A percentile compares a stretch with the other conserved stretches of the same genome.
Conservation (phyloP, 129 eudicot species). For the Silybum marianum region DNA sequence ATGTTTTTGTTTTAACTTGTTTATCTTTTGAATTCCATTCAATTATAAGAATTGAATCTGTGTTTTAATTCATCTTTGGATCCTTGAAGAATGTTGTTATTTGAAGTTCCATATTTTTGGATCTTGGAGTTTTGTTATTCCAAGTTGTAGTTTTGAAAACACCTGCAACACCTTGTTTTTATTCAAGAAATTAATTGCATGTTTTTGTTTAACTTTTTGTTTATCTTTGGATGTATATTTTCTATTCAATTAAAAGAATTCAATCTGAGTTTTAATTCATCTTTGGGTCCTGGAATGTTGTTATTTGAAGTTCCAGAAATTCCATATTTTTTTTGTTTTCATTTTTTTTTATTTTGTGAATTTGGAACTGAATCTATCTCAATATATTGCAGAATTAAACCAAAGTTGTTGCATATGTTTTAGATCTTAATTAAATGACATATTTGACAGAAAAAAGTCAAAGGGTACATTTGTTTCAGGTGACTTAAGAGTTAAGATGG, state of each 20-base stretch:
- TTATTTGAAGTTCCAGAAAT: too few relatives aligned
- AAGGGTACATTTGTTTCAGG: conserved; percentile 39
- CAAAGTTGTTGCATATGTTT: not conserved
- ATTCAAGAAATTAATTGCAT: too few relatives aligned
- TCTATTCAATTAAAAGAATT: too few relatives aligned
- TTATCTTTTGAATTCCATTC: not conserved
- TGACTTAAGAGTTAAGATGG: conserved; percentile 52
- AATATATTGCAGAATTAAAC: too few relatives aligned
- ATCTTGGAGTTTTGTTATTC: not conserved
- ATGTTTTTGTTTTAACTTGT: not conserved
- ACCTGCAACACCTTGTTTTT: conserved; percentile 10
- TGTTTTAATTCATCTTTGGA: too few relatives aligned
- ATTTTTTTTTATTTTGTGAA: not conserved
- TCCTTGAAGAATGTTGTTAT: too few relatives aligned
- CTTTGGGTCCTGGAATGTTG: too few relatives aligned
- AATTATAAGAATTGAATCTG: too few relatives aligned
- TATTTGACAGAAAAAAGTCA: conserved; percentile 24
- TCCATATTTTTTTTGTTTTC: too few relatives aligned
- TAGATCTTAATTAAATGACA: conserved; percentile 6
- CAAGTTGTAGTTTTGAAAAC: not conserved
- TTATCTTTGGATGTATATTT: not conserved
- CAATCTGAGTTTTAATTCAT: too few relatives aligned
- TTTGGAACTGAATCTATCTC: not conserved
- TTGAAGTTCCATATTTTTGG: too few relatives aligned
- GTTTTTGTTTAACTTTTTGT: not conserved